These are phyloP conservation scores for Glebionis coronaria DNA, from an alignment of 129 eudicot species.

Conservation along the genomic window DNA sequence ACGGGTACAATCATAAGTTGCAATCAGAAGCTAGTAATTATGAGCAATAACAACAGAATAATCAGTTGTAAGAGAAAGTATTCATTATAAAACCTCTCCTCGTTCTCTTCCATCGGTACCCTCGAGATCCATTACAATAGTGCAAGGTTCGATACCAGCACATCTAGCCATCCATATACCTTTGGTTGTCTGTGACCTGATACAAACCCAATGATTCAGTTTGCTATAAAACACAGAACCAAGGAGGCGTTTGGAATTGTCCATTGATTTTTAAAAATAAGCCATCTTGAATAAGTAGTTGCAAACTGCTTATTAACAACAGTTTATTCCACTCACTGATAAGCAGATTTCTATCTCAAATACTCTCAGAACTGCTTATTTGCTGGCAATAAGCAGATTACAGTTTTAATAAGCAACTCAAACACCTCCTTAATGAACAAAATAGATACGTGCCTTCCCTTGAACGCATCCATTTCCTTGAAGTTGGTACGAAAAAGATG, in stretches of 20 bases:
- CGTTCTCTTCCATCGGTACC: constrained; percentile 24
- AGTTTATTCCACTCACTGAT: too few species aligned
- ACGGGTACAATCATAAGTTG: too few species aligned
- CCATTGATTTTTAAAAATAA: too few species aligned
- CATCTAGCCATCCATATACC: constrained; percentile 23
- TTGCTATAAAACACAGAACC: neutral
- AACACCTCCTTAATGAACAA: neutral
- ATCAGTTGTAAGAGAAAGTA: neutral
- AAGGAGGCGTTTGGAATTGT: too few species aligned
- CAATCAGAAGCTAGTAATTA: neutral
- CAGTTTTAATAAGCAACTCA: too few species aligned
- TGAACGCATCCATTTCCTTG: constrained; percentile 10
- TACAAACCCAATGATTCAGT: neutral
- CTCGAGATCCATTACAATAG: constrained; percentile 21
- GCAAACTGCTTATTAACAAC: too few species aligned
- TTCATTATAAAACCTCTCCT: constrained; percentile 17
- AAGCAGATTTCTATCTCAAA: too few species aligned
- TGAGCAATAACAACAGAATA: neutral
- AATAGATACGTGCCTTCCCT: neutral
- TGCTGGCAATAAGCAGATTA: too few species aligned
- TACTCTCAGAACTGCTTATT: too few species aligned
- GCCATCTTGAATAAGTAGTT: too few species aligned
- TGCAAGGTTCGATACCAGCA: constrained; percentile 22
- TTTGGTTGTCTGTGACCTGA: constrained; percentile 23
- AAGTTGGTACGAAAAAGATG: constrained; percentile 10